Conservation (phyloP, 768 basidiomycete species). For the Panus rudis region DNA sequence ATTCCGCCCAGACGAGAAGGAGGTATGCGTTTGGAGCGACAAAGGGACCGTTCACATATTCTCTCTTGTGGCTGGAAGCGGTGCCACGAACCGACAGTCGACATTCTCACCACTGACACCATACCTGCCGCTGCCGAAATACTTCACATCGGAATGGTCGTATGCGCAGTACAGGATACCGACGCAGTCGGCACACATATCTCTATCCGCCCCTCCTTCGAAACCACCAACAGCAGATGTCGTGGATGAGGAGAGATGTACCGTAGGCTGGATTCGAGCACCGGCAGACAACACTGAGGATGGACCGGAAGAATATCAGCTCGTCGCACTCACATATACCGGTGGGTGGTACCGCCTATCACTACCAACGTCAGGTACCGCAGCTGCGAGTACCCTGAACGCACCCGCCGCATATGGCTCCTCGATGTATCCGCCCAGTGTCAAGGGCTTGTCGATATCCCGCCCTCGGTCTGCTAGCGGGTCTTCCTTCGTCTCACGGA, state of each 20-base stretch:
- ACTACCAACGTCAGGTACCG: constrained; percentile 37
- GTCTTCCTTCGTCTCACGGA: constrained; percentile 41
- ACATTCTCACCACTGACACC: constrained; percentile 74
- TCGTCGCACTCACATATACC: constrained; percentile 78
- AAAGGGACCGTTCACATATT: constrained; percentile 94
- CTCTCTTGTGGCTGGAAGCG: constrained; percentile 54
- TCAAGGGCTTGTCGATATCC: constrained; percentile 28
- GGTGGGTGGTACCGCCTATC: constrained; percentile 91
- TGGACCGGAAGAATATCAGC: constrained; percentile 50
- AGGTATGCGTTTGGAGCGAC: constrained; percentile 90
- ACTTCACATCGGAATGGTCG: constrained; percentile 95
- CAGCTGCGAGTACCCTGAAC: constrained; percentile 15
- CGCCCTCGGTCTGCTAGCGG: constrained; percentile 48
- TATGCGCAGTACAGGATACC: constrained; percentile 91
- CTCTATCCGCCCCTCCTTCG: constrained; percentile 60
- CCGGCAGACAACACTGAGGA: constrained; percentile 30
- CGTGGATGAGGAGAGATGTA: constrained; percentile 78
- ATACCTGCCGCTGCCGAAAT: constrained; percentile 79
- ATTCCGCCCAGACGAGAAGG: constrained; percentile 79
- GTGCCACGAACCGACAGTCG: constrained; percentile 75
- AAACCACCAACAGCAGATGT: constrained; percentile 50
- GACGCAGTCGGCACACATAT: constrained; percentile 74
- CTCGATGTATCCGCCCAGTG: constrained; percentile 30
- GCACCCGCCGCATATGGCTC: constrained; percentile 14
- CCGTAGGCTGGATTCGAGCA: constrained; percentile 77